Evolutionary conservation across 495 filamentous ascomycete genomes (phyloP).

Genomic region (Chaetomium fimeti): DNA sequence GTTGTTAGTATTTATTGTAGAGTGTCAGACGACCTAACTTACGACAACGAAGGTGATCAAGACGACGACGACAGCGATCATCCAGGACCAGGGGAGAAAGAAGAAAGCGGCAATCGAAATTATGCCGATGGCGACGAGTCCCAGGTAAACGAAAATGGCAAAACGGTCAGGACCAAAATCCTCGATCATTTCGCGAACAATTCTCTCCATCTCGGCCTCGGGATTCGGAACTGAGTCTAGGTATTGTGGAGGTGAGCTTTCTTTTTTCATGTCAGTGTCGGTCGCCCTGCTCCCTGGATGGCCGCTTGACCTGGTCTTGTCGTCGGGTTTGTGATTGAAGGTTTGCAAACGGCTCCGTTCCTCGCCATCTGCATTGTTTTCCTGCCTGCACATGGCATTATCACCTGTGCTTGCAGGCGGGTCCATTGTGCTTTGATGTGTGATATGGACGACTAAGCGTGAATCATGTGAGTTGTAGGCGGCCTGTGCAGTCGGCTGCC

Average conservation of each 20-base stretch:
- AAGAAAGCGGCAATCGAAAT: constrained; percentile 19
- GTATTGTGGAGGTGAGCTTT: background rate
- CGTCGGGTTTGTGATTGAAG: constrained; percentile 6
- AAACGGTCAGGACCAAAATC: constrained; percentile 14
- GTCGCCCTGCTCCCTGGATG: background rate
- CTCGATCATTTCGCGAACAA: background rate
- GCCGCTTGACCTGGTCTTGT: constrained; percentile 11
- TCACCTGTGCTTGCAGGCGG: constrained; percentile 2
- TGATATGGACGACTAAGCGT: constrained; percentile 16
- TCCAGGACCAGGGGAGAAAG: constrained; percentile 25
- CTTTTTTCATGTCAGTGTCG: background rate
- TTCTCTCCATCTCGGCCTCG: constrained; percentile 11
- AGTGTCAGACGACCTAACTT: constrained; percentile 11
- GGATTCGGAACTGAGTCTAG: background rate
- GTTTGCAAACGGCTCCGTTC: background rate
- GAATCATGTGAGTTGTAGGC: background rate
- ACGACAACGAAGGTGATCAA: constrained; percentile 29
- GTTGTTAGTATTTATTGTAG: constrained; percentile 11
- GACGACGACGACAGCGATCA: constrained; percentile 18
- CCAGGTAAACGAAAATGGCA: constrained; percentile 23
- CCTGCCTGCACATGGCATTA: background rate
- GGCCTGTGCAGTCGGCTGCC: background rate
- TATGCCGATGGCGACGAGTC: constrained; percentile 2
- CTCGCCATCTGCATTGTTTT: background rate
- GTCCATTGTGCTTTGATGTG: constrained; percentile 4